Evolutionary conservation across 345 rosid species (phyloP).

Genomic region (Aquilaria yunnanensis): DNA sequence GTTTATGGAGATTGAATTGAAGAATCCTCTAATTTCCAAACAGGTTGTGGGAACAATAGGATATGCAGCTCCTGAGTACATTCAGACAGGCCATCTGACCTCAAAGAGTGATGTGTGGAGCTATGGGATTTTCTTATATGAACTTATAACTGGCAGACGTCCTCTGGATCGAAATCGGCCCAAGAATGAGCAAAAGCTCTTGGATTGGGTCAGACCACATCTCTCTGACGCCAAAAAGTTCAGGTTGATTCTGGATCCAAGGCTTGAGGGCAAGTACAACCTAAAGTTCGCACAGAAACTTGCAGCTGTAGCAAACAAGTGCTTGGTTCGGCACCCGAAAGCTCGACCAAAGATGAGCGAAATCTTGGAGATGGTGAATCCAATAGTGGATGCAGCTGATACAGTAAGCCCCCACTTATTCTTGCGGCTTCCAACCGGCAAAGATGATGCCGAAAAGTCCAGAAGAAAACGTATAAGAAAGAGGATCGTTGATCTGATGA

Average conservation of each 20-base stretch:
- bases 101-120: conserved; percentile 86
- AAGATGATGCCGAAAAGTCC: conserved; percentile 30
- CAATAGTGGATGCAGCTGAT: conserved; percentile 44
- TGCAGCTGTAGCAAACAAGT: conserved; percentile 76
- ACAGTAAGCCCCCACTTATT: conserved; percentile 29
- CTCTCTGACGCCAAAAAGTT: conserved; percentile 63
- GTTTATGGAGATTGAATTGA: conserved; percentile 2
- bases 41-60: conserved; percentile 96
- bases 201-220: conserved; percentile 92
- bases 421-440: conserved; percentile 23
- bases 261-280: conserved; percentile 65
- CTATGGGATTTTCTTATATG: conserved; percentile 82
- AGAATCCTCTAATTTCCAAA: conserved; percentile 4
- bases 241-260: conserved; percentile 70
- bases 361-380: conserved; percentile 60
- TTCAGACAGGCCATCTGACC: conserved; percentile 83
- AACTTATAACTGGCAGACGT: conserved; percentile 88
- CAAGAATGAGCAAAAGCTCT: conserved; percentile 73
- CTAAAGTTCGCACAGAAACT: conserved; percentile 63
- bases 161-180: conserved; percentile 83
- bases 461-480: conserved; percentile 40
- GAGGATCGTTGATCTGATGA: conserved; percentile 39
- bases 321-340: conserved; percentile 60
- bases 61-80: conserved; percentile 92
- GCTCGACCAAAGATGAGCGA: conserved; percentile 77